These are phyloP conservation scores for Gossypium schwendimanii DNA, from an alignment of 441 rosid species.

Conservation along the genomic window DNA sequence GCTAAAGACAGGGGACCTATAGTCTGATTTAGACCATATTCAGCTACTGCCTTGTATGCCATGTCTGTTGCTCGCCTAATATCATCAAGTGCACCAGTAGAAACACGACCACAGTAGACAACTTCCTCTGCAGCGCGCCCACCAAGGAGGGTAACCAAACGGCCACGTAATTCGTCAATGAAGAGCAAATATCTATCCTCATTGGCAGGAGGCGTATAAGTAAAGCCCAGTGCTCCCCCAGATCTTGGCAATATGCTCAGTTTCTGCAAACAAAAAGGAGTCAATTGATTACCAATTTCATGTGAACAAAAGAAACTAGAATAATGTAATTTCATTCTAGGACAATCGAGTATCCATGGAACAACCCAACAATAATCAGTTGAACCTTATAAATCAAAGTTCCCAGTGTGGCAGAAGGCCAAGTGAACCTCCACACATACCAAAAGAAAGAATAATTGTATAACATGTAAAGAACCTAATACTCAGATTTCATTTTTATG, in stretches of 20 bases:
- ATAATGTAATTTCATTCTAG: neutral
- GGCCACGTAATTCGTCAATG: conserved; percentile 90
- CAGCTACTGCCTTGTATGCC: conserved; percentile 97
- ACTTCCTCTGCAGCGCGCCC: conserved; percentile 99
- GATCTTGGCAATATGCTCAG: conserved; percentile 96
- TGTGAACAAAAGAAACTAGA: neutral
- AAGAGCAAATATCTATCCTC: conserved; percentile 94
- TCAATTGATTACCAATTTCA: neutral
- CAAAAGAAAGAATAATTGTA: neutral
- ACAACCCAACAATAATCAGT: neutral
- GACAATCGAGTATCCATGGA: neutral
- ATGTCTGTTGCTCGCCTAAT: conserved; percentile 90
- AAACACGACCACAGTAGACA: conserved; percentile 84
- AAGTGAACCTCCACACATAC: neutral
- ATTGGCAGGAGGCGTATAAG: conserved; percentile 69
- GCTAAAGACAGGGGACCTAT: conserved; percentile 85
- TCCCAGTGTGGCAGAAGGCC: neutral
- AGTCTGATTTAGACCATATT: conserved; percentile 86
- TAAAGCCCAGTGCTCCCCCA: conserved; percentile 94
- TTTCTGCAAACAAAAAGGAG: conserved; percentile 43
- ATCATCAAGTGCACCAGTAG: conserved; percentile 97
- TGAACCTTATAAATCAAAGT: neutral
- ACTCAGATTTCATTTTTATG: neutral
- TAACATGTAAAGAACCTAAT: neutral
- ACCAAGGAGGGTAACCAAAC: conserved; percentile 93